phyloP scores from a whole-genome alignment of 768 basidiomycete genomes.

The Hydnum rufescens region DNA sequence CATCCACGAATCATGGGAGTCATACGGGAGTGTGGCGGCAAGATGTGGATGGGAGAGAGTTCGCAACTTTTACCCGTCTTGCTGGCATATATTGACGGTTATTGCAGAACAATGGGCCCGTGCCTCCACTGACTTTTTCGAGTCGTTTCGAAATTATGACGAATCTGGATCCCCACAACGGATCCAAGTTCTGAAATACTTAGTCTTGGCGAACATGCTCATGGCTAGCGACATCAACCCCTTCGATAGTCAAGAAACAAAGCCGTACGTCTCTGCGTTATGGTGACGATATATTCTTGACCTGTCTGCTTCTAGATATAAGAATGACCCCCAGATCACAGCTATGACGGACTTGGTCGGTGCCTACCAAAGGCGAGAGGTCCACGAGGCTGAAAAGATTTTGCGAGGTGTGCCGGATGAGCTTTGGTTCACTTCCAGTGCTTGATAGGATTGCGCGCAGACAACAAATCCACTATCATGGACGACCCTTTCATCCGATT shows the following conservation, averaged over 20 bases:
- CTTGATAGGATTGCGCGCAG: slow-evolving; percentile 22
- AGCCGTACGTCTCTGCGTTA: slow-evolving; percentile 45
- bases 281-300: too few species aligned
- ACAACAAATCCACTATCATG: slow-evolving; percentile 90
- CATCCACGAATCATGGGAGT: slow-evolving; percentile 98
- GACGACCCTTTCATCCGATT: slow-evolving; percentile 82
- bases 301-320: slow-evolving; percentile 42
- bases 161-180: slow-evolving; percentile 93
- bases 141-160: slow-evolving; percentile 96
- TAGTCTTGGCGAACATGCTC: slow-evolving; percentile 94
- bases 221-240: slow-evolving; percentile 98
- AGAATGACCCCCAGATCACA: slow-evolving; percentile 87
- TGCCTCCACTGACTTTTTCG: slow-evolving; percentile 96
- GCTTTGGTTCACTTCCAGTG: background rate
- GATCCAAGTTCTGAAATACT: slow-evolving; percentile 95
- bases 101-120: slow-evolving; percentile 81
- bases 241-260: slow-evolving; percentile 98
- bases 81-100: background rate
- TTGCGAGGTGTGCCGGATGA: slow-evolving; percentile 48
- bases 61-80: slow-evolving; percentile 15
- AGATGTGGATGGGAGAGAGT: slow-evolving; percentile 99
- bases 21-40: slow-evolving; percentile 97
- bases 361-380: slow-evolving; percentile 90
- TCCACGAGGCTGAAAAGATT: slow-evolving; percentile 94
- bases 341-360: slow-evolving; percentile 97